Evolutionary conservation across 306 rosid species (phyloP).

Genomic region (Betula pendula): DNA sequence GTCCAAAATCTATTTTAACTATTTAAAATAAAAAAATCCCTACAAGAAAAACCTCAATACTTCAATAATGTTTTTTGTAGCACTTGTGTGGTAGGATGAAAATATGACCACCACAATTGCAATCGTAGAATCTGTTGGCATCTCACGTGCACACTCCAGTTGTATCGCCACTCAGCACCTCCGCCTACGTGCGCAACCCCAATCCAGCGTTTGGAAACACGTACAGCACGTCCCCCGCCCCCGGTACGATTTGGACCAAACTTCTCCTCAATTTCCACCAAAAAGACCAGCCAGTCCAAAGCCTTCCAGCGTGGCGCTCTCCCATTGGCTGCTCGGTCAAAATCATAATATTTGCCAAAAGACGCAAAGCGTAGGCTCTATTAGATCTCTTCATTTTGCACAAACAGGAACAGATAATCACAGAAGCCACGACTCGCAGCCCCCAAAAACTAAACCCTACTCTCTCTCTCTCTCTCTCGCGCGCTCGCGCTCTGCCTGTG

Average conservation of each 20-base stretch:
- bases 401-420: conserved; percentile 25
- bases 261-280: conserved; percentile 15
- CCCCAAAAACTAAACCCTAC: conserved; percentile 58
- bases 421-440: background rate
- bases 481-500: background rate
- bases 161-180: too few relatives aligned
- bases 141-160: too few relatives aligned
- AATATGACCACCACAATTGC: too few relatives aligned
- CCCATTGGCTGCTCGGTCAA: background rate
- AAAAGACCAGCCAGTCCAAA: conserved; percentile 26
- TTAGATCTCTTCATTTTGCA: conserved; percentile 15
- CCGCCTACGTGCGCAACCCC: background rate
- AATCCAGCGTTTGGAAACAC: background rate
- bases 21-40: too few relatives aligned
- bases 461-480: conserved; percentile 4
- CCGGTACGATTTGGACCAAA: background rate
- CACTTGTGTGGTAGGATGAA: too few relatives aligned
- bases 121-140: too few relatives aligned
- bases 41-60: too few relatives aligned
- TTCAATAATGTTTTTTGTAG: too few relatives aligned
- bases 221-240: background rate
- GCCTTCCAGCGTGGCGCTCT: background rate
- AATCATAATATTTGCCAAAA: background rate
- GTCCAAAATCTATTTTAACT: too few relatives aligned
- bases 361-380: background rate